Conservation (phyloP, 805 yeast genomes). For the Saccharomycopsis fermentans region DNA sequence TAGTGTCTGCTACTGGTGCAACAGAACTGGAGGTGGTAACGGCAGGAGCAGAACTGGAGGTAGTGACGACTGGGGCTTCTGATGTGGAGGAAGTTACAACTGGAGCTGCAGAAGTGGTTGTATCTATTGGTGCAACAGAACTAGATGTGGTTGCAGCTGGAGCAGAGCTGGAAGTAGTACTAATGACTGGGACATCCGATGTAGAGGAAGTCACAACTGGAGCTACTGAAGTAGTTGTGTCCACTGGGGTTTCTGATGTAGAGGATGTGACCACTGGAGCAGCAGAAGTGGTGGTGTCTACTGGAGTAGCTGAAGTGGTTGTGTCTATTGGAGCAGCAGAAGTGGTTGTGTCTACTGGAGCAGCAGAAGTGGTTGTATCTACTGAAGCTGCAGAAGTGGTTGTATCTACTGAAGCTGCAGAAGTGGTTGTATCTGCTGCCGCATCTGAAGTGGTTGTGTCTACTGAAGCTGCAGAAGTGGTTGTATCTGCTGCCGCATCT, state of each 20-base stretch:
- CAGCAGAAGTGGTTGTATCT: neutral
- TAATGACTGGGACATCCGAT: neutral
- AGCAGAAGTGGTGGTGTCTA: neutral
- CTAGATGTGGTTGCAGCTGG: neutral
- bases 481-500: conserved; percentile 4
- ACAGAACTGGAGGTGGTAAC: neutral
- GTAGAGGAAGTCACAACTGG: neutral
- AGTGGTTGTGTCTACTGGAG: neutral
- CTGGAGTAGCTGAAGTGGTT: conserved; percentile 7
- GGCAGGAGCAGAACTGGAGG: conserved; percentile 1
- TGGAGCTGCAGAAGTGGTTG: conserved; percentile 1
- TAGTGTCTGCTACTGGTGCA: neutral
- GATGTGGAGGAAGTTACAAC: neutral
- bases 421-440: neutral
- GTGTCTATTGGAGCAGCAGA: neutral
- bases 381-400: neutral
- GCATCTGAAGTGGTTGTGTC: neutral
- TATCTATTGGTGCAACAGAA: too few species aligned
- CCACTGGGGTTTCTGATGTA: conserved; percentile 11
- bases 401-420: too few species aligned
- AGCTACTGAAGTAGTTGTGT: neutral
- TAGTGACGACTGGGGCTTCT: neutral
- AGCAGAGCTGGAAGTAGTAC: neutral
- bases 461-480: neutral
- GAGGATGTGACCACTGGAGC: neutral